These are phyloP conservation scores for Fusarium sublunatum DNA, from an alignment of 2,329 filamentous ascomycete species.

Conservation along the genomic window DNA sequence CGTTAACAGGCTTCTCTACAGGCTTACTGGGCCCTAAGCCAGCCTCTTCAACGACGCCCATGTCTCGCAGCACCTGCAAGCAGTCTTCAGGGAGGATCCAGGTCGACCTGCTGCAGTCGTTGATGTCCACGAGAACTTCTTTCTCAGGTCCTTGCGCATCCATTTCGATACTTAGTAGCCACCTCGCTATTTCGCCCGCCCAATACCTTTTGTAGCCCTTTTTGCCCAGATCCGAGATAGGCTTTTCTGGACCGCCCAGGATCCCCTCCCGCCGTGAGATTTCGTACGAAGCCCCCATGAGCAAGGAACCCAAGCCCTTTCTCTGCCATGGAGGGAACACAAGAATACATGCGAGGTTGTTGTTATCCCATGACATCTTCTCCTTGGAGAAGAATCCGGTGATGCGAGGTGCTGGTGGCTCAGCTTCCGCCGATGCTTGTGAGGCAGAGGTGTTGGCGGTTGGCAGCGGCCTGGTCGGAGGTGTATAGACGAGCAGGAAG, in stretches of 20 bases:
- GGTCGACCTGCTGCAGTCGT: constrained; percentile 78
- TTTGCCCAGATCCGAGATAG: constrained; percentile 85
- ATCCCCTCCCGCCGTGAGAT: constrained; percentile 85
- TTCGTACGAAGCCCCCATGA: constrained; percentile 95
- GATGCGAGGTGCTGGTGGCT: constrained; percentile 62
- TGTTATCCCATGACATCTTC: constrained; percentile 98
- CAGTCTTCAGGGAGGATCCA: constrained; percentile 91
- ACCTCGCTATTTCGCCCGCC: constrained; percentile 85
- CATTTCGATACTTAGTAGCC: constrained; percentile 62
- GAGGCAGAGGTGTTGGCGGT: constrained; percentile 7
- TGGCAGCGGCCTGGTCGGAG: constrained; percentile 45
- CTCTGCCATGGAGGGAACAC: constrained; percentile 96
- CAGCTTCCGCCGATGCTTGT: constrained; percentile 7
- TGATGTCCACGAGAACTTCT: constrained; percentile 70
- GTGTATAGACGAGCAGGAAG: constrained; percentile 86
- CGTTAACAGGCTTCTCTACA: constrained; percentile 20
- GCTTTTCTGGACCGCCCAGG: constrained; percentile 93
- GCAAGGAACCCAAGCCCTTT: constrained; percentile 84
- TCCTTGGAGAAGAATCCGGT: constrained; percentile 99
- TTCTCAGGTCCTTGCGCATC: constrained; percentile 40
- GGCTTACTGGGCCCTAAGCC: constrained; percentile 59
- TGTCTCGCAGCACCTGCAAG: constrained; percentile 79
- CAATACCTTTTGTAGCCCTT: constrained; percentile 88
- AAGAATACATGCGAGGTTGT: constrained; percentile 96
- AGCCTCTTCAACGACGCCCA: constrained; percentile 76